Conservation (phyloP, 139 green algal genomes). For the Volvox reticuliferus region DNA sequence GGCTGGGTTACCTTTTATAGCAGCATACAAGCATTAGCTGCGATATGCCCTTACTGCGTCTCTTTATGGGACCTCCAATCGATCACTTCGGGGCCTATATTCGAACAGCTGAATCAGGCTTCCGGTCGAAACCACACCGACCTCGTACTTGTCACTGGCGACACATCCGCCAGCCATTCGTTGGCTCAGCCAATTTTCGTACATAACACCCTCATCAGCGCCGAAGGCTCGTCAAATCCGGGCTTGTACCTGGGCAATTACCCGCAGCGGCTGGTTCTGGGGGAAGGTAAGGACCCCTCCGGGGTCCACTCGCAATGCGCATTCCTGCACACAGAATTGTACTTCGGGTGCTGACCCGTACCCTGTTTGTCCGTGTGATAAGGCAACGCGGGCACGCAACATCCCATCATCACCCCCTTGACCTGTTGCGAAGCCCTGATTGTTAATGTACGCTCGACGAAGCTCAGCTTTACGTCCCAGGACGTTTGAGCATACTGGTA, state of each 20-base stretch:
- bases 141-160: neutral
- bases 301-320: neutral
- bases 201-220: neutral
- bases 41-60: neutral
- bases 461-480: too few relatives aligned
- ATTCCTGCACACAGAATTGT: neutral
- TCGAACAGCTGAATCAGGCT: neutral
- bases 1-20: neutral
- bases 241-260: conserved; percentile 1
- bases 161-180: neutral
- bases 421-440: too few relatives aligned
- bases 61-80: neutral
- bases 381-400: too few relatives aligned
- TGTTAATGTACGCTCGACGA: too few relatives aligned
- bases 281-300: neutral
- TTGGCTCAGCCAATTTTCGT: neutral
- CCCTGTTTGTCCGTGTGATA: neutral
- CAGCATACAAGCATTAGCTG: neutral
- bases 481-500: too few relatives aligned
- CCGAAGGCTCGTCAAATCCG: neutral
- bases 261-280: neutral
- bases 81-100: neutral
- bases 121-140: neutral
- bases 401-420: too few relatives aligned
- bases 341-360: neutral